phyloP scores from a whole-genome alignment of 108 stramenopile species.

The Nitzschia palea region DNA sequence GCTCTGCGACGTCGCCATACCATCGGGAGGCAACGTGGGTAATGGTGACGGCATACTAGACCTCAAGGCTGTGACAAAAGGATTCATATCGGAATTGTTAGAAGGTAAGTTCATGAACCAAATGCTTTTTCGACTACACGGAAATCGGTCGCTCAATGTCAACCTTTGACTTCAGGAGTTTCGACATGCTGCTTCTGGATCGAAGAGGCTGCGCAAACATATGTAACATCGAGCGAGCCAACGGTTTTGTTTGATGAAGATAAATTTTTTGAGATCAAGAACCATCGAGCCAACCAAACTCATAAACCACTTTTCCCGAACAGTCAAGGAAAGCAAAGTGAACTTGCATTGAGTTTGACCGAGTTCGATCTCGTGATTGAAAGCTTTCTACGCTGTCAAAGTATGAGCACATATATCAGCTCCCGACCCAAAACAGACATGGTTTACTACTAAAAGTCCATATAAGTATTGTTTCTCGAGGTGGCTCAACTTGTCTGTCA shows the following conservation, averaged over 20 bases:
- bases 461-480: background rate
- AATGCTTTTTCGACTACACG: background rate
- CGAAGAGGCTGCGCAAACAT: constrained; percentile 48
- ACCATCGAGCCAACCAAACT: constrained; percentile 38
- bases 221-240: constrained; percentile 34
- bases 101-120: constrained; percentile 32
- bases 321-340: background rate
- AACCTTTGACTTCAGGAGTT: constrained; percentile 26
- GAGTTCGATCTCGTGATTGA: constrained; percentile 77
- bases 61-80: constrained; percentile 25
- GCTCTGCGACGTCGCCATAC: constrained; percentile 49
- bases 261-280: constrained; percentile 73
- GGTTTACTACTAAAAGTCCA: constrained; percentile 40
- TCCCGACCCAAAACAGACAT: constrained; percentile 58
- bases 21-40: background rate
- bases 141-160: background rate
- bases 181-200: constrained; percentile 80
- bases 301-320: constrained; percentile 39
- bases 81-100: constrained; percentile 65
- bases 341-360: constrained; percentile 53
- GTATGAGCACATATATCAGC: constrained; percentile 71
- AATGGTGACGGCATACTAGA: background rate
- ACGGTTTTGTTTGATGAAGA: constrained; percentile 85
- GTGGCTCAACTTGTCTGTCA: too few species aligned
- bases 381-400: constrained; percentile 80